Evolutionary conservation across 106 monocot genomes (phyloP).

Genomic region (Dendrobium chrysotoxum): DNA sequence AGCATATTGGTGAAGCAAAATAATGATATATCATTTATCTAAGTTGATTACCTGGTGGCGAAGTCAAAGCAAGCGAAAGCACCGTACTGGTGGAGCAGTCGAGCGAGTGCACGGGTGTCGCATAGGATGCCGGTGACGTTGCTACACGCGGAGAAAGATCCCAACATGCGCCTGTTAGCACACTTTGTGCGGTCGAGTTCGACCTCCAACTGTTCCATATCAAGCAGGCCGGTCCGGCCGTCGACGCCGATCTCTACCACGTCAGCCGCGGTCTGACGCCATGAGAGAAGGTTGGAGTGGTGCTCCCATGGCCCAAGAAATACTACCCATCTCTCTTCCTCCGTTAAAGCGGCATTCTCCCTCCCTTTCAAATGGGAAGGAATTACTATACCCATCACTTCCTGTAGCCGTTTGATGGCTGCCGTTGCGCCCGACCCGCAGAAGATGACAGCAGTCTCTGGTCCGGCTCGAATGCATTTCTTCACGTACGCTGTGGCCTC

Average conservation of each 20-base stretch:
- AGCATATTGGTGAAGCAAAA: no score
- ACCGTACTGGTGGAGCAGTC: constrained; percentile 31
- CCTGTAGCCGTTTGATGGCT: constrained; percentile 39
- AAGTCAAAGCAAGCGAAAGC: constrained; percentile 60
- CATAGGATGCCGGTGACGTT: constrained; percentile 42
- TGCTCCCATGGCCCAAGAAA: constrained; percentile 50
- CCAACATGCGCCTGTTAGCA: constrained; percentile 30
- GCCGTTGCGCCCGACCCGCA: constrained; percentile 45
- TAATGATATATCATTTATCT: no score
- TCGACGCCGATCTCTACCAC: constrained; percentile 43
- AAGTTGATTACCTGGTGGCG: constrained; percentile 32
- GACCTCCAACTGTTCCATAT: constrained; percentile 15
- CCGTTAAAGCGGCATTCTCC: constrained; percentile 2
- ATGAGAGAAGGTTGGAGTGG: constrained; percentile 54
- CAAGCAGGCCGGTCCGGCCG: constrained; percentile 13
- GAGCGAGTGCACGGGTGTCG: constrained; percentile 30
- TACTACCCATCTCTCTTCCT: constrained; percentile 48
- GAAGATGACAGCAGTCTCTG: constrained; percentile 24
- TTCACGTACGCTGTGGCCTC: constrained; percentile 37
- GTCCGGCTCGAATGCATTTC: constrained; percentile 25
- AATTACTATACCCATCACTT: constrained; percentile 36
- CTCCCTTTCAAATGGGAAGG: constrained; percentile 15
- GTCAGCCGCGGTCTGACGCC: constrained; percentile 40
- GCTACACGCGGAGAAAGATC: constrained; percentile 55
- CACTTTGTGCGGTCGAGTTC: constrained; percentile 8